phyloP scores from a whole-genome alignment of 1,284 basidiomycete genomes.

The Leccinum holopus region DNA sequence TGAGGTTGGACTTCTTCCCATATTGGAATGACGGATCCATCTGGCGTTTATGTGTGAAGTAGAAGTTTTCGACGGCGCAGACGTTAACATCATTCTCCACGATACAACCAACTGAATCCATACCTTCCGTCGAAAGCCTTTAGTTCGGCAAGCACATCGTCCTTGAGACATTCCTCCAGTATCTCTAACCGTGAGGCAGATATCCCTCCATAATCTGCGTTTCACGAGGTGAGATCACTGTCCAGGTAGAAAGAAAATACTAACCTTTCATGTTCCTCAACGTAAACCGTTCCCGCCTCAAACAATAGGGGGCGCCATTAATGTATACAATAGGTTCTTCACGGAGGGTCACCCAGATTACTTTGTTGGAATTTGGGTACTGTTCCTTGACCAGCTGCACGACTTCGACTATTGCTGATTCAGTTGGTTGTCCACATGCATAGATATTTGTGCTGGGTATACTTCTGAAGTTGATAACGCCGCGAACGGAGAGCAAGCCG shows the following conservation, averaged over 20 bases:
- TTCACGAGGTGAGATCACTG: slow-evolving; percentile 3
- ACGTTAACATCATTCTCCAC: background rate
- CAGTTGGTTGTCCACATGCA: slow-evolving; percentile 90
- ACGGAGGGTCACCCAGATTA: slow-evolving; percentile 91
- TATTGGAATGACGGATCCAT: slow-evolving; percentile 89
- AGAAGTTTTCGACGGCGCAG: slow-evolving; percentile 51
- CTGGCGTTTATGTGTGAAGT: slow-evolving; percentile 86
- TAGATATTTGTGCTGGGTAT: slow-evolving; percentile 85
- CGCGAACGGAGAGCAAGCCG: slow-evolving; percentile 72
- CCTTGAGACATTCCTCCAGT: slow-evolving; percentile 88
- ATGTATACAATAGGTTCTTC: slow-evolving; percentile 96
- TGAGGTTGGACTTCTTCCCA: slow-evolving; percentile 90
- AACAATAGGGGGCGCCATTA: slow-evolving; percentile 82
- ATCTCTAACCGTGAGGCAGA: slow-evolving; percentile 84
- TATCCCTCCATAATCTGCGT: slow-evolving; percentile 86
- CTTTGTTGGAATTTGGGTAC: slow-evolving; percentile 59
- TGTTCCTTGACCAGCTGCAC: slow-evolving; percentile 65
- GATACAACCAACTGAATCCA: slow-evolving; percentile 15
- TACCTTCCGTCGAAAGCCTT: slow-evolving; percentile 80
- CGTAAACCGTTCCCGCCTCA: slow-evolving; percentile 77
- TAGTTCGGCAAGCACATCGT: slow-evolving; percentile 87
- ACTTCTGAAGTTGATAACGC: slow-evolving; percentile 93
- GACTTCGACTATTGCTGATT: slow-evolving; percentile 87
- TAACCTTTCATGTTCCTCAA: slow-evolving; percentile 84
- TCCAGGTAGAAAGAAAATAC: slow-evolving; percentile 4